Base-by-base conservation (phyloP, 208 protist species). In the Herpetomonas samuelpessoai region DNA sequence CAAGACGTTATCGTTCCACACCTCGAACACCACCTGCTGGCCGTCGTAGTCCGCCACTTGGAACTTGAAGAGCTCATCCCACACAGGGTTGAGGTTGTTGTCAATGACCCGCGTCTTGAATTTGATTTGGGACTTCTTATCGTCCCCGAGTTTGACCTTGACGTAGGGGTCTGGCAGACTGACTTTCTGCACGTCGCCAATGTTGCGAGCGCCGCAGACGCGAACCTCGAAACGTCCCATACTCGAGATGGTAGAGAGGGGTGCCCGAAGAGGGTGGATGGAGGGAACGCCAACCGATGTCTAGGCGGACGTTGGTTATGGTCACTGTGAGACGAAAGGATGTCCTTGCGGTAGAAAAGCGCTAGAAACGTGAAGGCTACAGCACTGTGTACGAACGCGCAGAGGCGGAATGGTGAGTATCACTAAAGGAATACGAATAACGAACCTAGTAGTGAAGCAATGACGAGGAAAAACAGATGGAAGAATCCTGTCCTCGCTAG, bases 181-280 rank as follows among this genome's bases (percentile, higher is more conserved):
- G 10, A 79, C 27, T 41, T 54, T 69, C 57, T 85, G 74, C 41
- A 47, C 62, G 54, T 89, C 67, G 27, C 62, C 62, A 16, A 91
- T 50, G 65, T 87, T 86, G 25, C 83, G 72, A 7, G 81, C 81
- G 12, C 52, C 74, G 49, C 65, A 78, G 49, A 93, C 57, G 21
- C 78, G 74, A 53, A 93, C 61, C 52, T 93, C 81, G 35, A 93
- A 52, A 41, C 81, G 81, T 10, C 74, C 80, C 86, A 93, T 89
- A 18, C 35, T 18, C 7, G 16, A 16, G 16, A 16, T 41, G 35
- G 7, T 41, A 18, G 7, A 41, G 7, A 18, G 35, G 16, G n/a
- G n/a, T n/a, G n/a, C n/a, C n/a, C n/a, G n/a, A n/a, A n/a, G n/a
- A n/a, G n/a, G n/a, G n/a, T n/a, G n/a, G n/a, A n/a, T n/a, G n/a